Percentiles rank a stretch among this genome's conserved stretches.
phyloP scores from a whole-genome alignment of 73 alveolate species.

The Paramecium sexaurelia region DNA sequence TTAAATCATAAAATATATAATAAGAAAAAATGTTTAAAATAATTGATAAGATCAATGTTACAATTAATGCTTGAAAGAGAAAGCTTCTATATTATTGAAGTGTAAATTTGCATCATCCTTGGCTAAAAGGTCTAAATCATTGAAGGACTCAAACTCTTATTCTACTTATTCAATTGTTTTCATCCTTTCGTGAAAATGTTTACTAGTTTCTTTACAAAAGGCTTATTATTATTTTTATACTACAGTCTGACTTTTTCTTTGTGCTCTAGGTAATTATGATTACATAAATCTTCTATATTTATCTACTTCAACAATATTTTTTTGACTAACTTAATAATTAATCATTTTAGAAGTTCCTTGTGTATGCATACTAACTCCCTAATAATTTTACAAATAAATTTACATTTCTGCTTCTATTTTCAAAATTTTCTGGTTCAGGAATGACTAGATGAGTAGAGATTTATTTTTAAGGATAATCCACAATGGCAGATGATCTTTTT shows the following conservation, averaged over 20 bases:
- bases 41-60: background rate
- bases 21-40: background rate
- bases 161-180: conserved; percentile 22
- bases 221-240: background rate
- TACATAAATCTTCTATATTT: background rate
- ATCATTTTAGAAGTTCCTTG: conserved; percentile 11
- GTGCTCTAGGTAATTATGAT: background rate
- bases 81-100: conserved; percentile 38
- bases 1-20: too few species aligned
- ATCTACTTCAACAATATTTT: background rate
- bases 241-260: background rate
- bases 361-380: background rate
- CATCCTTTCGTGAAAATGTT: background rate
- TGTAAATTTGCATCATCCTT: background rate
- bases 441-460: background rate
- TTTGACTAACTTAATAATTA: background rate
- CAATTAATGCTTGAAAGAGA: conserved; percentile 1
- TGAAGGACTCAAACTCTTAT: conserved; percentile 14
- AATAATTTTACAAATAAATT: background rate
- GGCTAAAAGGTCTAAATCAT: conserved; percentile 38
- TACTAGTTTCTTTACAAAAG: background rate
- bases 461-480: background rate
- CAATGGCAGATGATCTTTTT: background rate
- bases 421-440: background rate
- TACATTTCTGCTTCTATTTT: conserved; percentile 29